Evolutionary conservation across 768 basidiomycete genomes (phyloP), one percentile per base, ranked within the genome.

Genomic region (Hygrophoropsis aurantiaca): DNA sequence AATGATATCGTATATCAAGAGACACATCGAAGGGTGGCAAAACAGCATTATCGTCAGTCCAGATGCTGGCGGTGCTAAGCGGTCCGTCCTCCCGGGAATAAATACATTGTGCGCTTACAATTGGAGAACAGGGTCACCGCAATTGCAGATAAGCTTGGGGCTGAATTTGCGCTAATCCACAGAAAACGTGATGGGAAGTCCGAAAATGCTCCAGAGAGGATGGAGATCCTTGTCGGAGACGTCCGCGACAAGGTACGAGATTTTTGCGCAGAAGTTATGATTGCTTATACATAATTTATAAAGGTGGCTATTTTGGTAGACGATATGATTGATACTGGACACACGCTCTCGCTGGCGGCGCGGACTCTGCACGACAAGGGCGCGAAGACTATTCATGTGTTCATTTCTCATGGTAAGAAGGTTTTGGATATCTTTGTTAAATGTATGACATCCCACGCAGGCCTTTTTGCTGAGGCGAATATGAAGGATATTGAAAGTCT

Each of bases 271-370:
- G 21, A 8, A n/a, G n/a, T 25, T 26, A 21, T 19, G 47, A 25
- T 53, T 44, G 11, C 47, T 50, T 41, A 50, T 47, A 34, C 40
- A 39, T 18, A 11, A 26, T 38, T 32, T 9, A 3, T 40, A 5
- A 46, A 93, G 88, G 79, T 94, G 44, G 94, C 90, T 32, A 91
- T 99, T 60, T 78, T 99, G 38, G 91, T 99, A 26, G 97, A 99
- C 65, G 97, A 99, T 62, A 98, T 99, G 95, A 87, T 97, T 60
- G 97, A 99, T 64, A 92, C 91, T 5, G 95, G 94, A 11, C 79
- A 75, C 30, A 98, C 97, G n/a, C 75, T 98, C 23, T 74, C 81
- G 11, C 72, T 95, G 11, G 97, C 97, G 10, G 84, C 84, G 6
- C 80, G 81, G 37, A 89, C 91, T n/a, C 74, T 99, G 38, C 74